These are phyloP conservation scores for Boletus huronensis DNA, from an alignment of 768 basidiomycete genomes.

Conservation along the genomic window DNA sequence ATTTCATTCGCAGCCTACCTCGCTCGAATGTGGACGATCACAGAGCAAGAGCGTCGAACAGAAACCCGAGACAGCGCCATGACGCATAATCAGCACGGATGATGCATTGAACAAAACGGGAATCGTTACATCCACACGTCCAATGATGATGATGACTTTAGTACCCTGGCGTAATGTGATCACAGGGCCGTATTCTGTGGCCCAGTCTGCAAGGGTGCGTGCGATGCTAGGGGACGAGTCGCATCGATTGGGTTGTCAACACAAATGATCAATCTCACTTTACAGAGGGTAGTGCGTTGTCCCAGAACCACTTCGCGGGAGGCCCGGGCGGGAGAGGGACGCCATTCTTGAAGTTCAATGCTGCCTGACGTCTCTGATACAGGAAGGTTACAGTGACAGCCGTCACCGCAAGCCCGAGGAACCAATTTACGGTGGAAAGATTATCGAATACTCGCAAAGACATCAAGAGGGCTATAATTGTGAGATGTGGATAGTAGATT, in stretches of 20 bases:
- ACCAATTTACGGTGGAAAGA: neutral
- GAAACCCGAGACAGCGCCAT: neutral
- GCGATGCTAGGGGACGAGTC: slow-evolving; percentile 9
- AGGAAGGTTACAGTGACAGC: neutral
- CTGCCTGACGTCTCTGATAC: neutral
- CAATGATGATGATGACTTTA: slow-evolving; percentile 17
- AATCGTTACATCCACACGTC: slow-evolving; percentile 20
- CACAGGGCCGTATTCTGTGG: slow-evolving; percentile 54
- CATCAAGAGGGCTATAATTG: neutral
- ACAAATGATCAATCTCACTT: slow-evolving; percentile 10
- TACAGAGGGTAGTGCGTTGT: slow-evolving; percentile 15
- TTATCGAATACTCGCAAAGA: neutral
- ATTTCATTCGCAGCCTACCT: slow-evolving; percentile 51
- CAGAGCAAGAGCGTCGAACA: neutral
- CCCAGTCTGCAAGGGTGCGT: slow-evolving; percentile 46
- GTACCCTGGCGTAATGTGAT: slow-evolving; percentile 50
- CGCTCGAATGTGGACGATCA: neutral
- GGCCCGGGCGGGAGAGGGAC: slow-evolving; percentile 27
- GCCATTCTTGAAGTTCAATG: neutral
- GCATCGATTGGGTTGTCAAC: neutral
- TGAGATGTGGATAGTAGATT: neutral
- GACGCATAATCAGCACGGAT: neutral
- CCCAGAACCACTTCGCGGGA: slow-evolving; percentile 24
- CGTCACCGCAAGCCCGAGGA: slow-evolving; percentile 1
- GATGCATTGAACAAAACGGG: neutral